Percentiles rank a stretch among this genome's conserved stretches.
These are phyloP conservation scores for Trichoderma sp. DNA, from an alignment of 2,329 filamentous ascomycete species.

Conservation along the genomic window DNA sequence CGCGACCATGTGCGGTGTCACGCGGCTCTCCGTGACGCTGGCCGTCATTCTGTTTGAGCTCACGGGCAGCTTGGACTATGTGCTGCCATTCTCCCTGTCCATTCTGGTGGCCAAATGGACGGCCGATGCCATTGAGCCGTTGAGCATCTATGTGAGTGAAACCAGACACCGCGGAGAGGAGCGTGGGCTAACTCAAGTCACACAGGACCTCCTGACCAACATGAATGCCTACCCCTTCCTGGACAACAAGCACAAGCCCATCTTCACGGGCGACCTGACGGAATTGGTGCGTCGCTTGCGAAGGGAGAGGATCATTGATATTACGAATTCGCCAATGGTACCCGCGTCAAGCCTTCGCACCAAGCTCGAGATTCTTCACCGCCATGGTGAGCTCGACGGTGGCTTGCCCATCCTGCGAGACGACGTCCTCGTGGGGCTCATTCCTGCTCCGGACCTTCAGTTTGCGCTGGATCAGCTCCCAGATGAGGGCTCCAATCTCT, in stretches of 20 bases:
- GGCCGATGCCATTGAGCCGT: conserved; percentile 88
- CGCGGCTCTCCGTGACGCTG: conserved; percentile 86
- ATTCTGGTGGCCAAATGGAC: conserved; percentile 98
- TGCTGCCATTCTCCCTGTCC: conserved; percentile 88
- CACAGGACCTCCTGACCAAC: conserved; percentile 82
- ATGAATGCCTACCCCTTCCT: conserved; percentile 98
- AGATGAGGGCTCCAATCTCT: conserved; percentile 72
- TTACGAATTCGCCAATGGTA: conserved; percentile 78
- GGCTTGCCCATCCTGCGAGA: conserved; percentile 84
- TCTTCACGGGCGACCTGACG: conserved; percentile 84
- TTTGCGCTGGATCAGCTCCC: conserved; percentile 84
- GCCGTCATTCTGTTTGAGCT: conserved; percentile 95
- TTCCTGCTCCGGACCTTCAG: conserved; percentile 91
- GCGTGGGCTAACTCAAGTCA: conserved; percentile 29
- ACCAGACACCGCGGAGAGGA: neutral
- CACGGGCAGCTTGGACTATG: conserved; percentile 92
- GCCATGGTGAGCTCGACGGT: conserved; percentile 86
- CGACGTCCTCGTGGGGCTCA: conserved; percentile 80
- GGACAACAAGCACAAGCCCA: conserved; percentile 91
- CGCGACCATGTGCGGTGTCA: conserved; percentile 97
- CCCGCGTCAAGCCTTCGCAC: conserved; percentile 73
- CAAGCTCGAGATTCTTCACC: conserved; percentile 81
- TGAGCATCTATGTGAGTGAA: conserved; percentile 79
- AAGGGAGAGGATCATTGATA: conserved; percentile 81
- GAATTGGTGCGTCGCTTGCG: conserved; percentile 81